These are phyloP conservation scores for Salix exigua DNA, from an alignment of 345 rosid genomes.

Conservation along the genomic window DNA sequence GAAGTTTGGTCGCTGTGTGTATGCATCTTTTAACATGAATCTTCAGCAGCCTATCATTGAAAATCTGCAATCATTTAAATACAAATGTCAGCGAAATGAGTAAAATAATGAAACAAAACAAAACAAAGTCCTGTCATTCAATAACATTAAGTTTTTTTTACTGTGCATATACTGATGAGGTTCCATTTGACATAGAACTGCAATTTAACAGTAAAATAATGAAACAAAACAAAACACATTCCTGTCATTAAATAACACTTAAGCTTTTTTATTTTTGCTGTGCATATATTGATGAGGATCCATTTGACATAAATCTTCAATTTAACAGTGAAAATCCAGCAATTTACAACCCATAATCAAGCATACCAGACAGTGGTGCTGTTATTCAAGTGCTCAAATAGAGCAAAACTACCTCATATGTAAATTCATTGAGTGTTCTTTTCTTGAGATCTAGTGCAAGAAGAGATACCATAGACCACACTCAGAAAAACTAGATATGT, in stretches of 20 bases:
- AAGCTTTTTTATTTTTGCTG: too few species aligned
- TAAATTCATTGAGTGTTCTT: background rate
- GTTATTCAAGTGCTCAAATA: background rate
- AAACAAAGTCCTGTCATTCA: background rate
- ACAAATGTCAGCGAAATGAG: constrained; percentile 1
- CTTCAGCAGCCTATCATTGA: constrained; percentile 75
- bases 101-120: background rate
- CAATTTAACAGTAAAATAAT: background rate
- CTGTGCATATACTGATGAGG: background rate
- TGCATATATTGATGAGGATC: background rate
- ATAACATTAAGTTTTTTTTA: background rate
- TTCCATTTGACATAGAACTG: background rate
- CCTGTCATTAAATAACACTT: too few species aligned
- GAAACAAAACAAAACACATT: too few species aligned
- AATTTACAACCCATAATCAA: background rate
- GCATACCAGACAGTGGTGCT: background rate
- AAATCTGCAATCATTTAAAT: constrained; percentile 52
- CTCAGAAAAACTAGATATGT: background rate
- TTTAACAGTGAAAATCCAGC: background rate
- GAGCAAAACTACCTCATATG: background rate
- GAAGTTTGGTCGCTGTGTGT: constrained; percentile 68
- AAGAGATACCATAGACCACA: background rate
- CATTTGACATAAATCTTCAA: background rate
- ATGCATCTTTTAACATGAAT: constrained; percentile 67
- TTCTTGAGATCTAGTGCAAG: background rate